Evolutionary conservation across 108 stramenopile genomes (phyloP).

Genomic region (Skeletonema grethae): DNA sequence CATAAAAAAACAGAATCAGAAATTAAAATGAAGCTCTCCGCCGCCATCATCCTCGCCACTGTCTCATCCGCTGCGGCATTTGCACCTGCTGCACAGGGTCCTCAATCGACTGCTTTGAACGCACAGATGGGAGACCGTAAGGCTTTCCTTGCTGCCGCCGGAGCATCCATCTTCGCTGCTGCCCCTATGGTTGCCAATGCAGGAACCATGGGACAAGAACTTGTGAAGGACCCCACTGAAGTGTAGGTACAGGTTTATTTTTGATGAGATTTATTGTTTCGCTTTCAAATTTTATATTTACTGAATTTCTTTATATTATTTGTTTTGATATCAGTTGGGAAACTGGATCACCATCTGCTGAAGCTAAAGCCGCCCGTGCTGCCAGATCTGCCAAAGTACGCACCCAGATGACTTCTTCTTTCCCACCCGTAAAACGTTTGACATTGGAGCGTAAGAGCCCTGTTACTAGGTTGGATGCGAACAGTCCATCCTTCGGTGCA

Average conservation of each 20-base stretch:
- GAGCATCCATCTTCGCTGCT: constrained; percentile 62
- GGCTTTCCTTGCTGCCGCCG: constrained; percentile 70
- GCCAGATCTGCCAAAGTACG: constrained; percentile 78
- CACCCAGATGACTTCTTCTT: constrained; percentile 81
- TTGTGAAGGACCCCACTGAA: constrained; percentile 70
- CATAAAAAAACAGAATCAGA: neutral
- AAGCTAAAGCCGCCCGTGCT: constrained; percentile 56
- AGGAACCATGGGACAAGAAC: constrained; percentile 77
- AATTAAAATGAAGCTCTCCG: constrained; percentile 44
- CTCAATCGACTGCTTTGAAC: constrained; percentile 51
- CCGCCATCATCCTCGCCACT: constrained; percentile 29
- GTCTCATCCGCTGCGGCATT: constrained; percentile 44
- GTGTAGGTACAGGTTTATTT: constrained; percentile 20
- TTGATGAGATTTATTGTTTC: neutral
- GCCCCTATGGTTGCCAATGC: constrained; percentile 64
- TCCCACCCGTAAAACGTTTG: constrained; percentile 78
- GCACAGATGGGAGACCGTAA: constrained; percentile 62
- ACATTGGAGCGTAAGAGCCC: constrained; percentile 88
- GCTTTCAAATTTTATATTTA: neutral
- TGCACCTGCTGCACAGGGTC: constrained; percentile 31
- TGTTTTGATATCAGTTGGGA: constrained; percentile 53
- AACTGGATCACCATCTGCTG: constrained; percentile 66
- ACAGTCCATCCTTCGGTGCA: constrained; percentile 71
- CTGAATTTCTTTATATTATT: neutral
- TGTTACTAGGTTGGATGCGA: constrained; percentile 85